A percentile compares a stretch with the other conserved stretches of the same genome.
Conservation (phyloP, 2,329 filamentous ascomycete species). For the Xylaria polymorpha region DNA sequence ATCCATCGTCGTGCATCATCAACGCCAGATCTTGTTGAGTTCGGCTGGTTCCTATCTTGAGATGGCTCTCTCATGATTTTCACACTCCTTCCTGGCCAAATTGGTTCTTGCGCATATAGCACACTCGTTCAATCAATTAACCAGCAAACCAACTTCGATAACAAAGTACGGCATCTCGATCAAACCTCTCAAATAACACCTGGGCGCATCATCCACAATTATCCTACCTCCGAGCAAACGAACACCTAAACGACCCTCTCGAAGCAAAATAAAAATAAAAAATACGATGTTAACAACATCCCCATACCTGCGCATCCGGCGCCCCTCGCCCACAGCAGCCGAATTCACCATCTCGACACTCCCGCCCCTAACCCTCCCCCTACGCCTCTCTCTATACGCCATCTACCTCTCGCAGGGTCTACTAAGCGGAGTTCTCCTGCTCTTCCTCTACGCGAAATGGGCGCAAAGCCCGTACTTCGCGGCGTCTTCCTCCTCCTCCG, state of each 20-base stretch:
- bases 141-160: background rate
- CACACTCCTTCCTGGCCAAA: background rate
- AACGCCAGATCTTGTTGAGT: background rate
- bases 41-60: background rate
- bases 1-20: too few species aligned
- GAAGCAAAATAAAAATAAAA: too few species aligned
- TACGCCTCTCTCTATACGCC: slow-evolving; percentile 59
- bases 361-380: slow-evolving; percentile 62
- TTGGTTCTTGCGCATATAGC: background rate
- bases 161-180: background rate
- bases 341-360: slow-evolving; percentile 91
- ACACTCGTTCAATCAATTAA: slow-evolving; percentile 4
- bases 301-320: slow-evolving; percentile 70
- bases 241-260: background rate
- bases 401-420: slow-evolving; percentile 58
- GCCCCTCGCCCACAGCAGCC: slow-evolving; percentile 87
- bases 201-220: background rate
- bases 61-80: slow-evolving; percentile 2
- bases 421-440: slow-evolving; percentile 56
- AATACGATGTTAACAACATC: slow-evolving; percentile 72
- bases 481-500: slow-evolving; percentile 10
- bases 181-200: background rate
- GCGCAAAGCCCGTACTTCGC: slow-evolving; percentile 33
- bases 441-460: slow-evolving; percentile 64
- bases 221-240: background rate